A percentile compares a stretch with the other conserved stretches of the same genome.
These are phyloP conservation scores for Paraurostyla sp. DNA, from an alignment of 73 alveolate species.

Conservation along the genomic window DNA sequence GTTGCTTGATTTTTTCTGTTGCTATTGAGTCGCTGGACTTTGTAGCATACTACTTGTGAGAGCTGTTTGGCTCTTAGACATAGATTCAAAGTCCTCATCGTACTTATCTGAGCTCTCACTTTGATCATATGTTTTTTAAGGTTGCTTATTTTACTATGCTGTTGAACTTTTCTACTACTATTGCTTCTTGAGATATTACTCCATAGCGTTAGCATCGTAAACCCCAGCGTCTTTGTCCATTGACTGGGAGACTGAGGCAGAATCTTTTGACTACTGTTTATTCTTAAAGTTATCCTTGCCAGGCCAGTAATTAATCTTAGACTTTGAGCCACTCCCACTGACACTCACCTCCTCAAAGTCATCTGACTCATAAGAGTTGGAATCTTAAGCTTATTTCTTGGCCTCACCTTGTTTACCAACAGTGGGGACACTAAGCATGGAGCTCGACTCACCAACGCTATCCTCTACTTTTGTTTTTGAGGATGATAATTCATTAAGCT, in stretches of 20 bases:
- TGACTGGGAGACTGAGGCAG: too few relatives aligned
- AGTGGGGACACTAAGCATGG: neutral
- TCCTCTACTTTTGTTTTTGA: neutral
- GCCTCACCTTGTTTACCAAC: neutral
- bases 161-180: conserved; percentile 10
- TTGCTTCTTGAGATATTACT: conserved; percentile 45
- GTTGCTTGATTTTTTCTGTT: neutral
- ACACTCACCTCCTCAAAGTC: conserved; percentile 55
- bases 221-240: neutral
- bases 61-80: conserved; percentile 53
- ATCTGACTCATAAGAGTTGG: conserved; percentile 57
- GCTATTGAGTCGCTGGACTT: conserved; percentile 27
- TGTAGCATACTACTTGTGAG: conserved; percentile 27
- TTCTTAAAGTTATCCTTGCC: conserved; percentile 10
- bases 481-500: neutral
- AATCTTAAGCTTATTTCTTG: neutral
- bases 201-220: conserved; percentile 63
- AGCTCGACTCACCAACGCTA: conserved; percentile 29
- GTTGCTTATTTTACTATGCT: conserved; percentile 1
- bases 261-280: neutral
- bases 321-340: conserved; percentile 59
- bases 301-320: conserved; percentile 44
- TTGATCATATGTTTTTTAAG: neutral
- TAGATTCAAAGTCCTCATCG: conserved; percentile 60
- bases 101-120: conserved; percentile 33